These are phyloP conservation scores for Starmerella bombi DNA, from an alignment of 805 yeast species.

Conservation along the genomic window DNA sequence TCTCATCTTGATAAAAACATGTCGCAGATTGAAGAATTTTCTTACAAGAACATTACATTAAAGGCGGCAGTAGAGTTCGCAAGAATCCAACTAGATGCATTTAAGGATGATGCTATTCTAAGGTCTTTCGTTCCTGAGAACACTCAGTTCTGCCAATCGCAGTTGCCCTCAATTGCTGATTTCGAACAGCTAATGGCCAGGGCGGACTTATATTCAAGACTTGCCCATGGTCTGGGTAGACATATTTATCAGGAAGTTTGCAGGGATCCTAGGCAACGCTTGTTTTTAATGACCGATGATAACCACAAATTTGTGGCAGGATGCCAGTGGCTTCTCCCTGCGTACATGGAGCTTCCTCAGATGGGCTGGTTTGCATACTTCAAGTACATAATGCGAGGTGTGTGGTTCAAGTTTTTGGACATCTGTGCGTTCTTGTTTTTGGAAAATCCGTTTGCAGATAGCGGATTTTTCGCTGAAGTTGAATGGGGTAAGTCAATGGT, in stretches of 20 bases:
- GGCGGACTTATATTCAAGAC: constrained; percentile 2
- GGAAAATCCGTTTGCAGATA: not conserved
- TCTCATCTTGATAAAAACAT: not conserved
- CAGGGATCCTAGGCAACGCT: constrained; percentile 1
- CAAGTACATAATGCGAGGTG: not conserved
- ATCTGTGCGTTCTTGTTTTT: not conserved
- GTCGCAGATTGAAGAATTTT: not conserved
- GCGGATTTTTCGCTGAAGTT: constrained; percentile 1
- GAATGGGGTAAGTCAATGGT: constrained; percentile 4
- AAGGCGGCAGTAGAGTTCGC: constrained; percentile 2
- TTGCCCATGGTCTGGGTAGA: constrained; percentile 1
- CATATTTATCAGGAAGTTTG: not conserved
- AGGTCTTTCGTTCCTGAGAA: not conserved
- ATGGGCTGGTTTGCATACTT: not conserved
- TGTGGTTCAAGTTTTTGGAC: constrained; percentile 2
- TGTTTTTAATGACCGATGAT: constrained; percentile 2
- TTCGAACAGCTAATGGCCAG: constrained; percentile 2
- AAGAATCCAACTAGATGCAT: constrained; percentile 9
- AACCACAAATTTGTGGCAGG: constrained; percentile 6
- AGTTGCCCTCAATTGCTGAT: constrained; percentile 6
- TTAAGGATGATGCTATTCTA: constrained; percentile 4
- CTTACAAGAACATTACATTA: constrained; percentile 1
- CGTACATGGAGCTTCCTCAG: constrained; percentile 1
- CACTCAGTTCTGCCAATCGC: not conserved
- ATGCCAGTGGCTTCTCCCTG: constrained; percentile 6